These are phyloP conservation scores for Pleurotus tuber-regium DNA, from an alignment of 768 basidiomycete genomes.

Conservation along the genomic window DNA sequence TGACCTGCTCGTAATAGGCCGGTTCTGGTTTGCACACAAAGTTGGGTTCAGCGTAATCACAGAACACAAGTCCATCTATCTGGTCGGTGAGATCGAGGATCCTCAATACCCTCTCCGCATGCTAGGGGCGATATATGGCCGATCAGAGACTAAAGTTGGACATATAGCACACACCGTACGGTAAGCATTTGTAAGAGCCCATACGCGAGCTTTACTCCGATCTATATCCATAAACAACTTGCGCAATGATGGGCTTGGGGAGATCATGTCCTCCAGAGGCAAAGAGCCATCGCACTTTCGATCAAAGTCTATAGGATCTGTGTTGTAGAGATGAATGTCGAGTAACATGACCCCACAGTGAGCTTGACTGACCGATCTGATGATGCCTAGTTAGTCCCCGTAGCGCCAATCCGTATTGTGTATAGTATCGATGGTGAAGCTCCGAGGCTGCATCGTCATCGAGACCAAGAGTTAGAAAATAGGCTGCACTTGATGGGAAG, in stretches of 20 bases:
- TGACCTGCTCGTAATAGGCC: slow-evolving; percentile 63
- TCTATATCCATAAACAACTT: slow-evolving; percentile 79
- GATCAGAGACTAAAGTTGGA: slow-evolving; percentile 13
- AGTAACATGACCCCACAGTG: too few species aligned
- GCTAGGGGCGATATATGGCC: slow-evolving; percentile 39
- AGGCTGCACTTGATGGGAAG: slow-evolving; percentile 41
- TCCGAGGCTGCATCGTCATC: slow-evolving; percentile 63
- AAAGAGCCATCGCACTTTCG: slow-evolving; percentile 79
- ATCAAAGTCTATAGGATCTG: slow-evolving; percentile 83
- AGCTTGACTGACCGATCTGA: slow-evolving; percentile 54
- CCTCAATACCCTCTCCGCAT: slow-evolving; percentile 74
- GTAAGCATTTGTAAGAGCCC: slow-evolving; percentile 88
- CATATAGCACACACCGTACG: slow-evolving; percentile 45
- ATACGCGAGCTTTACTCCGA: slow-evolving; percentile 70
- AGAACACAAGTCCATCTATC: slow-evolving; percentile 74
- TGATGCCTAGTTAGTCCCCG: slow-evolving; percentile 78
- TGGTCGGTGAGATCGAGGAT: slow-evolving; percentile 73
- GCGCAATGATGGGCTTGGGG: slow-evolving; percentile 57
- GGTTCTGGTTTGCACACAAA: slow-evolving; percentile 84
- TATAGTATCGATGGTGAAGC: slow-evolving; percentile 73
- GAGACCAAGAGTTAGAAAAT: slow-evolving; percentile 73
- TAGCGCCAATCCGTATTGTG: slow-evolving; percentile 78
- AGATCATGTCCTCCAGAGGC: slow-evolving; percentile 78
- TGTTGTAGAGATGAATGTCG: too few species aligned
- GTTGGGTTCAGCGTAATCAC: slow-evolving; percentile 65